These are phyloP conservation scores for Pseudofabraea citricarpa DNA, from an alignment of 2,329 filamentous ascomycete species.

Conservation along the genomic window DNA sequence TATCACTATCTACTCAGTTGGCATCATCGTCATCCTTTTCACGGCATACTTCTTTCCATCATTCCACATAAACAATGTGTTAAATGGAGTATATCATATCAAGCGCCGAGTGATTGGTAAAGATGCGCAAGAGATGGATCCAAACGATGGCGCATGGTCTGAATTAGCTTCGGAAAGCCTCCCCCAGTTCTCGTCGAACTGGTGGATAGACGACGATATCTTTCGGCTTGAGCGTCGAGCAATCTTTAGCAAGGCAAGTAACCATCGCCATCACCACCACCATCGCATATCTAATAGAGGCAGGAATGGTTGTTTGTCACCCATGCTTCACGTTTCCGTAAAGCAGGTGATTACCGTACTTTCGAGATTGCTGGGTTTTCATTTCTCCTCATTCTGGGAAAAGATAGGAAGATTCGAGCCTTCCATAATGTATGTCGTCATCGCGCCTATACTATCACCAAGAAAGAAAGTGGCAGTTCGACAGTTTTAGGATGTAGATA, in stretches of 20 bases:
- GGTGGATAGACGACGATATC: conserved; percentile 18
- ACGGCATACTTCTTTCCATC: conserved; percentile 1
- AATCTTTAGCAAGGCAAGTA: conserved; percentile 23
- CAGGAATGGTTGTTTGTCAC: conserved; percentile 24
- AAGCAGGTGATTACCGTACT: conserved; percentile 24
- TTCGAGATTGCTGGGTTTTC: conserved; percentile 23
- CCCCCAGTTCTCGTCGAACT: conserved; percentile 2
- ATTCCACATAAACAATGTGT: not conserved
- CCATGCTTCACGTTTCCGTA: conserved; percentile 20
- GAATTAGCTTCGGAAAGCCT: not conserved
- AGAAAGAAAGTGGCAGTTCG: conserved; percentile 23
- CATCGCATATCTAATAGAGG: not conserved
- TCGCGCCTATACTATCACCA: conserved; percentile 23
- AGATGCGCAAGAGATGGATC: not conserved
- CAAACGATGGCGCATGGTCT: not conserved
- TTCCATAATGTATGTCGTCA: conserved; percentile 27
- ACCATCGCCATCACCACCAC: not conserved
- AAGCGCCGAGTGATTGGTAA: not conserved
- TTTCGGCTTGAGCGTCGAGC: conserved; percentile 21
- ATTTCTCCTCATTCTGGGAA: conserved; percentile 23
- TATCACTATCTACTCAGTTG: conserved; percentile 1
- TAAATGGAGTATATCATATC: not conserved
- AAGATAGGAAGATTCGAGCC: conserved; percentile 18
- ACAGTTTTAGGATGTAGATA: conserved; percentile 24
- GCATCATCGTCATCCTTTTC: conserved; percentile 2